Percentiles rank a stretch among this genome's conserved stretches.
Evolutionary conservation across 208 protist genomes (phyloP).

Genomic region (Wallacemonas rigidus): DNA sequence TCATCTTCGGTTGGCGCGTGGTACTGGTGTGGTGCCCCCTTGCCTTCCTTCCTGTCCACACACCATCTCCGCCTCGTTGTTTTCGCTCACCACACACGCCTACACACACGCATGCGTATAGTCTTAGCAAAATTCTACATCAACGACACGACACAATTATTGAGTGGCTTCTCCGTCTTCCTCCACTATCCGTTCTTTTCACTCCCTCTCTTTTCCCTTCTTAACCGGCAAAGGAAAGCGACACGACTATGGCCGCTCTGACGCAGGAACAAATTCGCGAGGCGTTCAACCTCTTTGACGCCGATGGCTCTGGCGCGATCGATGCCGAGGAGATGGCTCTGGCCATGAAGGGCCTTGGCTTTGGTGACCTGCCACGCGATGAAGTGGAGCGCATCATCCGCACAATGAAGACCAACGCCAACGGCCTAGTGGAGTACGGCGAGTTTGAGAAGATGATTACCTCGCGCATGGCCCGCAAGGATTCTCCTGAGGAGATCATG

Average conservation of each 20-base stretch:
- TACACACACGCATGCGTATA: too few species aligned
- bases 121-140: too few species aligned
- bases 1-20: too few species aligned
- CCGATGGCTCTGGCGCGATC: slow-evolving; percentile 93
- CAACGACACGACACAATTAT: too few species aligned
- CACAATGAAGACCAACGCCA: slow-evolving; percentile 83
- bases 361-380: slow-evolving; percentile 91
- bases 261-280: slow-evolving; percentile 94
- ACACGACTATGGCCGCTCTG: slow-evolving; percentile 79
- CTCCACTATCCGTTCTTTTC: not conserved
- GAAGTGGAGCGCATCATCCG: slow-evolving; percentile 93
- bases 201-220: slow-evolving; percentile 20
- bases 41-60: too few species aligned
- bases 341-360: slow-evolving; percentile 95
- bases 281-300: slow-evolving; percentile 98
- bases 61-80: too few species aligned
- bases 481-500: slow-evolving; percentile 94
- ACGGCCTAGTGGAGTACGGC: slow-evolving; percentile 88
- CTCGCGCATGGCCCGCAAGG: slow-evolving; percentile 90
- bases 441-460: slow-evolving; percentile 93
- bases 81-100: too few species aligned
- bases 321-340: slow-evolving; percentile 94
- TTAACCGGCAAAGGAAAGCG: slow-evolving; percentile 12
- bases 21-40: too few species aligned
- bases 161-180: too few species aligned